Evolutionary conservation across 2,329 filamentous ascomycete species (phyloP), one percentile per base, ranked within the genome.

Genomic region (Alternaria panax): DNA sequence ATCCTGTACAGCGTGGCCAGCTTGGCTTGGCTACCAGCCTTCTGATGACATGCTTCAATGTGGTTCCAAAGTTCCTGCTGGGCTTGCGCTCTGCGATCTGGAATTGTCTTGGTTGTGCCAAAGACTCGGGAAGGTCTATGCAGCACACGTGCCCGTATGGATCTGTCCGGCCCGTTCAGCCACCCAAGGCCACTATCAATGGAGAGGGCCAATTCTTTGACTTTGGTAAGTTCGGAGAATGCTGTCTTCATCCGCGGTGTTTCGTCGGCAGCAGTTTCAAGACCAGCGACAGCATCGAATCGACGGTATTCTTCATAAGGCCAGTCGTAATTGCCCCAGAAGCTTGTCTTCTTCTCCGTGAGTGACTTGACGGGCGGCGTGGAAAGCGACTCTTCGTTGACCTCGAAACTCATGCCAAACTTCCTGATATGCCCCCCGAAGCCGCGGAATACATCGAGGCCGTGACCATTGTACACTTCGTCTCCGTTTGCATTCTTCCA

Each of bases 111-210:
- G 9, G 59, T 67, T 38, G 70, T 70, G 11, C 83, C 83, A 68
- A 87, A 87, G 1, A 87, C 80, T 8, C 71, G 63, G 27, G 78
- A 73, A 20, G 74, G 75, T 2, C 78, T 78, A 18, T 80, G 76
- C 46, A 84, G 79, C 20, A 84, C 78, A 6, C 79, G 79, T 45
- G 83, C 83, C 20, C 80, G 75, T 38, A 83, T 77, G 0, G 82
- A 84, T 18, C 82, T 77, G 71, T 90, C 88, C 1, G 88, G 86
- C 0, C 88, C 88, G 46, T 80, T 79, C 11, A 92, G 81, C 82
- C 88, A 91, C 11, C 90, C 90, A 36, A 91, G 80, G 9, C 89
- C 88, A 56, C 84, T 88, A 69, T 90, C 87, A 40, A 90, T 83
- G 18, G 87, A 90, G 4, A 92, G 76, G 0, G 86, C 89, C n/a